Evolutionary conservation across 768 basidiomycete species (phyloP).

Genomic region (Xanthoconium stramineum): DNA sequence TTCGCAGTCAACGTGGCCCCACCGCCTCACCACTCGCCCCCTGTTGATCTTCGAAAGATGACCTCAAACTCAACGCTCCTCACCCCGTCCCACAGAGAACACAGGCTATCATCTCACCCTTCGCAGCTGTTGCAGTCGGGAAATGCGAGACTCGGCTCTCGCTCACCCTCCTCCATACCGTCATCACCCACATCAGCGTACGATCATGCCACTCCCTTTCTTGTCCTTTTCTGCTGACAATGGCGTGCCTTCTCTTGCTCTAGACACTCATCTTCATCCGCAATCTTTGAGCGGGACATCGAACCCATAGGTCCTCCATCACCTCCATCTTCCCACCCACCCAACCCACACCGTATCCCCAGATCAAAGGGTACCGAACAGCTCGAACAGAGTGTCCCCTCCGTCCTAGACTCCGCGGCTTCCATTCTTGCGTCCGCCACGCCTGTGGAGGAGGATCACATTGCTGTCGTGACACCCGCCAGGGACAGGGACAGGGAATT

Average conservation of each 20-base stretch:
- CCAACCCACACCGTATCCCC: conserved; percentile 71
- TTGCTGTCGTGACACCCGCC: conserved; percentile 62
- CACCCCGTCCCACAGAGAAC: conserved; percentile 36
- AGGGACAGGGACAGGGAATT: conserved; percentile 31
- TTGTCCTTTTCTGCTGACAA: conserved; percentile 7
- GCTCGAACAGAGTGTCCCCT: conserved; percentile 77
- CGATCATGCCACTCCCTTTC: conserved; percentile 25
- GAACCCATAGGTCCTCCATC: conserved; percentile 50
- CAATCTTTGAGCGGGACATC: conserved; percentile 91
- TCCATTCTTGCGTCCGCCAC: conserved; percentile 53
- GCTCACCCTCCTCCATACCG: conserved; percentile 71
- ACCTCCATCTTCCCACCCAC: conserved; percentile 37
- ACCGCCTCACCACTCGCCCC: conserved; percentile 28
- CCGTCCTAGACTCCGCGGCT: conserved; percentile 82
- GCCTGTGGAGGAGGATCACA: conserved; percentile 49
- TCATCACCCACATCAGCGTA: conserved; percentile 80
- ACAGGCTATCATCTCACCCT: conserved; percentile 39
- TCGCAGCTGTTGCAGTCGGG: conserved; percentile 49
- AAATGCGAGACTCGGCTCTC: conserved; percentile 50
- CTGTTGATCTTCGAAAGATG: conserved; percentile 54
- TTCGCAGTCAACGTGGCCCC: conserved; percentile 16
- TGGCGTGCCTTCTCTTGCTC: background rate
- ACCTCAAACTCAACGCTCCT: conserved; percentile 47
- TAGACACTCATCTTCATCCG: conserved; percentile 74
- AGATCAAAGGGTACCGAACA: conserved; percentile 70